Evolutionary conservation across 306 rosid species (phyloP).

Genomic region (Citrullus mucosospermus): DNA sequence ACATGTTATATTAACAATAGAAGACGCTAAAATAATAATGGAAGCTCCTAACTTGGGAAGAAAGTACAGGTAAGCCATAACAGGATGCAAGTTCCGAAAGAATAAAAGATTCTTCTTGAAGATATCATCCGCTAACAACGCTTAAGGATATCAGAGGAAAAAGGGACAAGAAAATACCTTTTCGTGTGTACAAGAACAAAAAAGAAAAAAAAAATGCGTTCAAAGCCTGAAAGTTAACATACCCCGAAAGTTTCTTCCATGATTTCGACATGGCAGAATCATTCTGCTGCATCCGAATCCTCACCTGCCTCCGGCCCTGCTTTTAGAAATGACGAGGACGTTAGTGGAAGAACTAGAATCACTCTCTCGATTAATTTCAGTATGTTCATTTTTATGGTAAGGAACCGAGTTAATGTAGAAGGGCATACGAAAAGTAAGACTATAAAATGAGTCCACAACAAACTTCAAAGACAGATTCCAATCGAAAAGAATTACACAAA

Average conservation of each 20-base stretch:
- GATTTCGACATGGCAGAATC: background rate
- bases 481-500: background rate
- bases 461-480: background rate
- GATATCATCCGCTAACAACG: background rate
- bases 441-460: too few relatives aligned
- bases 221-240: background rate
- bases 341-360: conserved; percentile 16
- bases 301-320: background rate
- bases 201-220: background rate
- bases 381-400: too few relatives aligned
- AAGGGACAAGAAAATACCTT: background rate
- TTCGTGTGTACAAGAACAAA: conserved; percentile 4
- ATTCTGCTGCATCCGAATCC: background rate
- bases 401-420: too few relatives aligned
- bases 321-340: background rate
- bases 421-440: too few relatives aligned
- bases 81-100: background rate
- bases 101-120: conserved; percentile 3
- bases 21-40: background rate
- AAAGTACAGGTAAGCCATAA: background rate
- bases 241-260: background rate
- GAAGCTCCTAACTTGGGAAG: background rate
- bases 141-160: background rate
- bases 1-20: background rate
- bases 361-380: background rate